Conservation (phyloP, 2,329 filamentous ascomycete genomes). For the Mollisia scopiformis region DNA sequence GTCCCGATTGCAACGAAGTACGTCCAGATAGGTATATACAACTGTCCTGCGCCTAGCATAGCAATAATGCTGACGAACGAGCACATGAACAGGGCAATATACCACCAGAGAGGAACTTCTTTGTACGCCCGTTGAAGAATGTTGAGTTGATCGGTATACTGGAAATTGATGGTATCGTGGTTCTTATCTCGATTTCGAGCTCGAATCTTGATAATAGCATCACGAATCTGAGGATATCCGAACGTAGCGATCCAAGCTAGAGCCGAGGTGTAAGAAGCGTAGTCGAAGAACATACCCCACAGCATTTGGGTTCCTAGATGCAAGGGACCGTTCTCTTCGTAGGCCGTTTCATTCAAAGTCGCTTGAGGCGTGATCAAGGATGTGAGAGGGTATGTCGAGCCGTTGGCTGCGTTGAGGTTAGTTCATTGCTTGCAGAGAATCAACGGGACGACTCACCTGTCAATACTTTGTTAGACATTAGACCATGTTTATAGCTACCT, state of each 20-base stretch:
- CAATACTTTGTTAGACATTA: conserved; percentile 62
- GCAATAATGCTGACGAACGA: conserved; percentile 53
- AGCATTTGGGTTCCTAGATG: conserved; percentile 60
- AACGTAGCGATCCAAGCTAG: conserved; percentile 62
- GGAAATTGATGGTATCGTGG: conserved; percentile 49
- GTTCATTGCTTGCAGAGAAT: neutral
- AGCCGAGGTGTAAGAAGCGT: conserved; percentile 59
- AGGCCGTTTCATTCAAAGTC: conserved; percentile 43
- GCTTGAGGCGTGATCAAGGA: conserved; percentile 38
- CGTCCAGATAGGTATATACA: conserved; percentile 64
- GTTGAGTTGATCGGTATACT: conserved; percentile 61
- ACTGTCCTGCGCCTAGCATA: conserved; percentile 51
- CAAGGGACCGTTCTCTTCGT: conserved; percentile 52
- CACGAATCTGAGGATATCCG: conserved; percentile 50
- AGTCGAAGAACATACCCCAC: conserved; percentile 63
- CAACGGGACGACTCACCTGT: conserved; percentile 40
- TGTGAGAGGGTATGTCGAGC: conserved; percentile 39
- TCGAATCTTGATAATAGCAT: conserved; percentile 48
- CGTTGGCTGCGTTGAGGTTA: conserved; percentile 28
- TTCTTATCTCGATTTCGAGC: conserved; percentile 38
- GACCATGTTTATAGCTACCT: conserved; percentile 51
- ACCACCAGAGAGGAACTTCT: conserved; percentile 64
- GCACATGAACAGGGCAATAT: conserved; percentile 49
- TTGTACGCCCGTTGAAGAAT: conserved; percentile 58
- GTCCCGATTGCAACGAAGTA: conserved; percentile 59